These are phyloP conservation scores for Sequoia sempervirens DNA, from an alignment of 75 land plant species.

Conservation along the genomic window DNA sequence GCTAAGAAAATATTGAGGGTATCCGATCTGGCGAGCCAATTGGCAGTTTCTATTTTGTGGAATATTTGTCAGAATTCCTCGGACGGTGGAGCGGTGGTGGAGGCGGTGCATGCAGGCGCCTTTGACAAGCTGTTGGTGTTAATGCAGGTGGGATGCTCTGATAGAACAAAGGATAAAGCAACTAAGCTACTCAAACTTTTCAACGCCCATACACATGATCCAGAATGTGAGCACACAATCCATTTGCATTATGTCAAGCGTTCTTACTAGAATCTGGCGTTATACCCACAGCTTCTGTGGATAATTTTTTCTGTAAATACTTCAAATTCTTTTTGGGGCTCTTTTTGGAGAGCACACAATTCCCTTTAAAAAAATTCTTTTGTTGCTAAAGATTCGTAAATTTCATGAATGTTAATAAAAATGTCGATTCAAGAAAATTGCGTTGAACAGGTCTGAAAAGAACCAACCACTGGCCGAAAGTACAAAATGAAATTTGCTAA, in stretches of 20 bases:
- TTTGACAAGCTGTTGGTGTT: constrained; percentile 74
- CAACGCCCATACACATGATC: constrained; percentile 10
- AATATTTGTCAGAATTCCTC: too few relatives aligned
- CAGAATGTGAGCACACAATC: constrained; percentile 12
- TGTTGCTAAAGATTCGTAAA: too few relatives aligned
- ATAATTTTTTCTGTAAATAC: too few relatives aligned
- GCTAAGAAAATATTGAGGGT: constrained; percentile 66
- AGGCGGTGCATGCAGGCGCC: constrained; percentile 60
- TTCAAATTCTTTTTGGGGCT: too few relatives aligned
- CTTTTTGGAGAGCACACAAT: too few relatives aligned
- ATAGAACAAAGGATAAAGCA: constrained; percentile 49
- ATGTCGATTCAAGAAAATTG: too few relatives aligned
- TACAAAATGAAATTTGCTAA: too few relatives aligned
- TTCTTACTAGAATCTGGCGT: constrained; percentile 14
- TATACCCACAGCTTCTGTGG: too few relatives aligned
- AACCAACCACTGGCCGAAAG: too few relatives aligned
- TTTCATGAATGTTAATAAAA: too few relatives aligned
- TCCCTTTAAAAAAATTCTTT: too few relatives aligned
- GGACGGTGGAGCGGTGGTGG: constrained; percentile 28
- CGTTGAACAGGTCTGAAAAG: too few relatives aligned
- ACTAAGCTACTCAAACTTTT: constrained; percentile 55
- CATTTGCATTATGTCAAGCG: constrained; percentile 41
- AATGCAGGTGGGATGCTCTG: constrained; percentile 63
- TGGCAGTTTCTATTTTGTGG: constrained; percentile 36
- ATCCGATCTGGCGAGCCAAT: constrained; percentile 65